Evolutionary conservation across 2,329 filamentous ascomycete genomes (phyloP), one percentile per base, ranked within the genome.

Genomic region (Verruconis gallopava): DNA sequence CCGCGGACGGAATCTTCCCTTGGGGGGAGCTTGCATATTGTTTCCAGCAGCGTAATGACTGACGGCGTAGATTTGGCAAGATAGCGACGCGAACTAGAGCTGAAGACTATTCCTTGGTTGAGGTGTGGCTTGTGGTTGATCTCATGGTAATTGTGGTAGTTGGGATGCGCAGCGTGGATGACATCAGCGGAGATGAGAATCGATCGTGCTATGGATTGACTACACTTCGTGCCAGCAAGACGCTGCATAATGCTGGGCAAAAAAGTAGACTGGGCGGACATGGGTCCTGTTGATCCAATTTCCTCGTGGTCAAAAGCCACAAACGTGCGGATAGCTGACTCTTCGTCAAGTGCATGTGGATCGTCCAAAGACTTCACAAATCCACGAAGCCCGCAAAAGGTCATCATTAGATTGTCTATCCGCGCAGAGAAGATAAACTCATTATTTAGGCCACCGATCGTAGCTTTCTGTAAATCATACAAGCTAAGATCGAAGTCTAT

Each of bases 281-380:
- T 91, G 4, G 89, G 88, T 2, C 86, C 93, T 44, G 75, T 78
- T 47, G 85, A 93, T 41, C 91, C 91, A 55, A 96, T 89, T 59
- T 98, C 91, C 62, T 98, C 91, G 64, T 98, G 88, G 58, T 98
- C 91, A 60, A 98, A 98, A 62, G 88, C 84, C 21, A 86, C 81
- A 50, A 91, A 80, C n/a, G 96, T 69, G 37, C 91, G 85, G 54
- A 96, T 94, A 14, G 76, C 79, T 3, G 74, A 68, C 55, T 95
- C 88, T 15, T 80, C 64, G 35, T 85, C 76, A 20, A 96, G 72
- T 4, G 79, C 72, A 3, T 69, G 64, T 12, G 73, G 59, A 3
- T 74, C 70, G 15, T 69, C 63, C 19, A 93, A 66, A 0, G 88
- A 95, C 48, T 80, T 73, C 53, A 95, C 85, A 44, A 98, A 69